A percentile compares a stretch with the other conserved stretches of the same genome.
Evolutionary conservation across 257 asterid species (phyloP).

Genomic region (Lithospermum erythrorhizon): DNA sequence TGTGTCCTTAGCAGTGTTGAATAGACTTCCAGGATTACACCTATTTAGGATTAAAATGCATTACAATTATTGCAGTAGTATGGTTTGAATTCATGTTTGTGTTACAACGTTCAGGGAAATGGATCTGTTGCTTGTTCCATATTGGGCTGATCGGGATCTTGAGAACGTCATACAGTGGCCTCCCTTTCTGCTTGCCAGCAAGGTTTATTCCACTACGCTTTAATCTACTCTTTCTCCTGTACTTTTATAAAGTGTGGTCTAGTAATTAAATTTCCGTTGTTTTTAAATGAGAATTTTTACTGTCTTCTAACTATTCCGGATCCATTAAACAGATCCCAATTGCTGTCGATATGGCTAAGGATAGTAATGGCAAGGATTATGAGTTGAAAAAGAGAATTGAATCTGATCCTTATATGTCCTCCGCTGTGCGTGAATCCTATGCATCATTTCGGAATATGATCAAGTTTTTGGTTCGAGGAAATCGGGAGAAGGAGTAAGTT

Average conservation of each 20-base stretch:
- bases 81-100: slow-evolving; percentile 12
- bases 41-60: not conserved
- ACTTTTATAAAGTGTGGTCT: not conserved
- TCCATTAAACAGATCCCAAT: slow-evolving; percentile 66
- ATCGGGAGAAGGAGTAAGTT: slow-evolving; percentile 69
- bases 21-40: no score
- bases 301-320: slow-evolving; percentile 9
- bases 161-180: slow-evolving; percentile 90
- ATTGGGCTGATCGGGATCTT: slow-evolving; percentile 97
- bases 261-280: not conserved
- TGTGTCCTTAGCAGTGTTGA: no score
- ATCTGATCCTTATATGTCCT: slow-evolving; percentile 74
- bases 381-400: slow-evolving; percentile 85
- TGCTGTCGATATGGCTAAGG: slow-evolving; percentile 99
- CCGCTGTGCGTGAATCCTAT: slow-evolving; percentile 93
- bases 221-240: not conserved
- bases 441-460: slow-evolving; percentile 83
- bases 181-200: slow-evolving; percentile 97
- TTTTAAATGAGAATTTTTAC: not conserved
- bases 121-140: slow-evolving; percentile 97
- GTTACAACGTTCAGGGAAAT: slow-evolving; percentile 58
- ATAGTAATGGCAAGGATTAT: slow-evolving; percentile 82
- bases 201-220: slow-evolving; percentile 32
- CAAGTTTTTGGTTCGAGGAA: slow-evolving; percentile 57
- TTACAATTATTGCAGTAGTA: not conserved